Base-by-base conservation (phyloP, 106 monocot genomes). In the Dendrobium huoshanense region DNA sequence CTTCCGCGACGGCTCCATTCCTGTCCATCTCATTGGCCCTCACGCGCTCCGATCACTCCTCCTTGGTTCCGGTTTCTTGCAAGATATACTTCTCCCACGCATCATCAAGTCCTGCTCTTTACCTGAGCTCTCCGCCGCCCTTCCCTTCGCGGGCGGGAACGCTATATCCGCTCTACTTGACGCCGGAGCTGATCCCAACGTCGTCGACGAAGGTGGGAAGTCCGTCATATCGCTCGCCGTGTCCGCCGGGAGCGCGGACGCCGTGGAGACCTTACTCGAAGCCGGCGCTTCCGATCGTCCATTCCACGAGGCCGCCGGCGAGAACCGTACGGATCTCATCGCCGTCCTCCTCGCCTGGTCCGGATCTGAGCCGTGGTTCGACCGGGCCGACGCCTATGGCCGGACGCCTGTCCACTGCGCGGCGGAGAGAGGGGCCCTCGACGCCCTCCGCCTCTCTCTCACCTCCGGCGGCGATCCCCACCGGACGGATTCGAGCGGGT, bases 331-430 rank as follows among this genome's bases (percentile, higher is more conserved):
- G 7, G 87, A 87, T 31, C 9, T 87, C 13, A 79, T 87, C 13
- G 7, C 19, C 67, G 19, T 67, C 5, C 79, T 87, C 10, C 79
- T 43, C 1, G 80, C 17, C 4, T 19, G 64, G 20, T 5, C 9
- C 65, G 51, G 75, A 49, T 58, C 58, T 19, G 58, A n/a, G 6
- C 3, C 1, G 16, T 15, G 1, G 61, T 22, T 59, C 42, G 41
- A 25, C 4, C 79, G 87, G 84, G 78, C 67, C 49, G 54, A 84
- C 56, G 9, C 61, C 15, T 72, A 48, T 4, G 84, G 84, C 13
- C 56, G 84, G 22, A 87, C 81, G 37, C 84, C 82, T 41, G 54
- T 87, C 43, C 87, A 87, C 78, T 41, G 51, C 9, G 84, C 87
- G 41, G 87, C 87, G 19, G 79, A 25, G 4, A 43, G 42, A 11